Evolutionary conservation across 371 early-diverging fungal genomes (phyloP).

Genomic region (Rhizopus sp.): DNA sequence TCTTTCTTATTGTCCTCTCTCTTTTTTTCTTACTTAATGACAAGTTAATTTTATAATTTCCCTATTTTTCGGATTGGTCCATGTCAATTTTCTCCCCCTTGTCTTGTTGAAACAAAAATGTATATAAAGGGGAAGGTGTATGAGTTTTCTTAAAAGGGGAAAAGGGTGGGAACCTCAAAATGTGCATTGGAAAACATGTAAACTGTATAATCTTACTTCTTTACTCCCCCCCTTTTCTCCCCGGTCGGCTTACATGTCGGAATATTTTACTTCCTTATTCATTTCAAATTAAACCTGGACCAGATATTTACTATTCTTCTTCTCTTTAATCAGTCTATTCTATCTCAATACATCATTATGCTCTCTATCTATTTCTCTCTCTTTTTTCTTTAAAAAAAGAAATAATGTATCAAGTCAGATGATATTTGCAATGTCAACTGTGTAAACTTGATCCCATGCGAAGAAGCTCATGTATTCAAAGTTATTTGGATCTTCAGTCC

Average conservation of each 20-base stretch:
- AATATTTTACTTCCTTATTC: background rate
- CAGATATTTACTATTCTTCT: background rate
- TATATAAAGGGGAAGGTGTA: too few relatives aligned
- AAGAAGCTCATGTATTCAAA: too few relatives aligned
- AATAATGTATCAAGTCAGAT: too few relatives aligned
- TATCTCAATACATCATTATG: too few relatives aligned
- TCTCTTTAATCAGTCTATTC: background rate
- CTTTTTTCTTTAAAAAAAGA: too few relatives aligned
- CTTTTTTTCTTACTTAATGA: background rate
- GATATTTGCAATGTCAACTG: too few relatives aligned
- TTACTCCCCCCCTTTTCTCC: background rate
- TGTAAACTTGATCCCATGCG: too few relatives aligned
- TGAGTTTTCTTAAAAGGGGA: too few relatives aligned
- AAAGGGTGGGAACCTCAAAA: background rate
- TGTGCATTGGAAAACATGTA: background rate
- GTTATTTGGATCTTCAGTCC: too few relatives aligned
- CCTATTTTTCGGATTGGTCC: background rate
- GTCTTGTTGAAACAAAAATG: background rate
- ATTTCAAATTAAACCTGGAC: constrained; percentile 2
- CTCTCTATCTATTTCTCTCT: too few relatives aligned
- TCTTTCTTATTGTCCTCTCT: too few relatives aligned
- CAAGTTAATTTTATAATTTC: constrained; percentile 4
- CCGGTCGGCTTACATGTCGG: background rate
- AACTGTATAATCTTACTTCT: background rate
- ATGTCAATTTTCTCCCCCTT: background rate